phyloP scores from a whole-genome alignment of 371 early-diverging fungal genomes.

The Dichotomocladium elegans region DNA sequence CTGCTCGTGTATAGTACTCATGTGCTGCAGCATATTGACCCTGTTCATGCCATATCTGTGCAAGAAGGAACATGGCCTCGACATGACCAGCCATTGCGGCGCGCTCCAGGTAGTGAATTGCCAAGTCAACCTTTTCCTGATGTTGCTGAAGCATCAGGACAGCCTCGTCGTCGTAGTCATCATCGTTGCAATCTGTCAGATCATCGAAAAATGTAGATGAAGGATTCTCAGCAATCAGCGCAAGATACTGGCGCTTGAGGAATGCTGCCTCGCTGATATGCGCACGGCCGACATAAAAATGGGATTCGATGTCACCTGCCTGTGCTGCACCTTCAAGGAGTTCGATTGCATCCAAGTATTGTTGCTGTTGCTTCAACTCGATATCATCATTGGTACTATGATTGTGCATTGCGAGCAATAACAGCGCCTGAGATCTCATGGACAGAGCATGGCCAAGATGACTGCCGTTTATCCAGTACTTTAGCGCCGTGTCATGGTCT shows the following conservation, averaged over 20 bases:
- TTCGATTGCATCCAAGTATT: constrained; percentile 2
- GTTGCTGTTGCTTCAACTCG: neutral
- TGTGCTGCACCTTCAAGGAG: constrained; percentile 11
- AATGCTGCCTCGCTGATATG: constrained; percentile 10
- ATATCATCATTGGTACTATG: too few species aligned
- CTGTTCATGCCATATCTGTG: constrained; percentile 42
- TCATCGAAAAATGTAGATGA: neutral
- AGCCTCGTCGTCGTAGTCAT: neutral
- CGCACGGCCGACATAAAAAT: constrained; percentile 12
- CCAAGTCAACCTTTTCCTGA: constrained; percentile 28
- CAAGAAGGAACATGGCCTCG: constrained; percentile 40
- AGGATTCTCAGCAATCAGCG: constrained; percentile 1
- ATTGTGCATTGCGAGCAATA: too few species aligned
- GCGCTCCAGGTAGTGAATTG: constrained; percentile 34
- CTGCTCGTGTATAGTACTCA: constrained; percentile 38
- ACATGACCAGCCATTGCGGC: constrained; percentile 35
- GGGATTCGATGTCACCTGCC: constrained; percentile 13
- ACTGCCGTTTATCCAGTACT: constrained; percentile 30
- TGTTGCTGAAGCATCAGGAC: constrained; percentile 12
- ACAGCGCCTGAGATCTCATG: constrained; percentile 15
- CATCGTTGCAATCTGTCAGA: neutral
- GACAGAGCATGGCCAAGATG: constrained; percentile 25
- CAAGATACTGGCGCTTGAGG: neutral
- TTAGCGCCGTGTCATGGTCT: constrained; percentile 25
- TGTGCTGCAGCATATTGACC: constrained; percentile 45